phyloP scores from a whole-genome alignment of 306 rosid species.

The Coriaria nepalensis region DNA sequence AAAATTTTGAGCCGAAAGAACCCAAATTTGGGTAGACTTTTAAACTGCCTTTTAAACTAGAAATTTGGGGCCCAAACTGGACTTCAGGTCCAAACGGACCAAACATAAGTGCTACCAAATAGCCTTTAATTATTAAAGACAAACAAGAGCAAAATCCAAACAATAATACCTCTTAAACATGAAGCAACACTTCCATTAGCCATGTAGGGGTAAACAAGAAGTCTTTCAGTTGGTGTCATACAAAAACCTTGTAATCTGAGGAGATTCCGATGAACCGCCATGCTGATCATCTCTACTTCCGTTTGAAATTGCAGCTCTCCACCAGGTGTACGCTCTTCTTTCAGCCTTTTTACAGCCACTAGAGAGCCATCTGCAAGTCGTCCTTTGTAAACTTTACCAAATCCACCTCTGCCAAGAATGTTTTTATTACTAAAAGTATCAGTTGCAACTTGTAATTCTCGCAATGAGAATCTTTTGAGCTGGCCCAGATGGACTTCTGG shows the following conservation, averaged over 20 bases:
- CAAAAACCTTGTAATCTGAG: conserved; percentile 91
- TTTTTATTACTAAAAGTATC: conserved; percentile 95
- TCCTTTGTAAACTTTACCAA: conserved; percentile 97
- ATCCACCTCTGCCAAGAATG: conserved; percentile 95
- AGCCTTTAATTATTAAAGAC: too few species aligned
- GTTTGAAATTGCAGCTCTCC: conserved; percentile 99
- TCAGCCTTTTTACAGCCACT: conserved; percentile 90
- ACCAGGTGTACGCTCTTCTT: conserved; percentile 98
- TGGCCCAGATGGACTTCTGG: conserved; percentile 99
- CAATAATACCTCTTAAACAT: conserved; percentile 76
- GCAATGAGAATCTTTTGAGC: conserved; percentile 88
- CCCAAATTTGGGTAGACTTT: too few species aligned
- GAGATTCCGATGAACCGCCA: conserved; percentile 98
- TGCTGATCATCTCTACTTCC: conserved; percentile 99
- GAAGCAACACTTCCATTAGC: conserved; percentile 99
- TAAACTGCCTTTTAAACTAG: too few species aligned
- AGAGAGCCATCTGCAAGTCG: conserved; percentile 85
- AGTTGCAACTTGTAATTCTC: conserved; percentile 91
- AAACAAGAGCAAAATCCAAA: neutral
- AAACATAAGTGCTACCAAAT: too few species aligned
- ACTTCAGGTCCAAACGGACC: too few species aligned
- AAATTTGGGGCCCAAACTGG: too few species aligned
- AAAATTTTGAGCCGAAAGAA: too few species aligned
- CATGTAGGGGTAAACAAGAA: conserved; percentile 98
- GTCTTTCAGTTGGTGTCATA: conserved; percentile 96